Base-by-base conservation (phyloP, 345 rosid genomes). In the Corchorus capsularis region DNA sequence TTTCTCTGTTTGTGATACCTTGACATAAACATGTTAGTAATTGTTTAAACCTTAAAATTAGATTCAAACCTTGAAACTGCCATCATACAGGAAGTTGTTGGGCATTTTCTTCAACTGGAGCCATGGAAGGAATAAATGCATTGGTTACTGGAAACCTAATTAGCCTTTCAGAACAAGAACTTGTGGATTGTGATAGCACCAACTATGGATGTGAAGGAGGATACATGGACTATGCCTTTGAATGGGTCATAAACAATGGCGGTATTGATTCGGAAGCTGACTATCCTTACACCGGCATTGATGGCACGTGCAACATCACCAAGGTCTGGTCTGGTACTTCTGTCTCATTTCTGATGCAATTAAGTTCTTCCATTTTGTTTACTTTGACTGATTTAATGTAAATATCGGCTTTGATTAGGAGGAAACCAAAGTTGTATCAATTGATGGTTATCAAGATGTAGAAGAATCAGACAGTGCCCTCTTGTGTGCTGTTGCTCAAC, bases 131-230 rank as follows among this genome's bases (percentile, higher is more conserved):
- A 45, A 86, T 91, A 60, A 89, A 88, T 73, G 93, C 92, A 37
- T 78, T 91, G 35, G 87, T 75, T 34, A 85, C 83, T 0, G 89
- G 91, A 46, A 83, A 88, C 79, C 89, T 91, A 0, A 13, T 86
- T 50, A 89, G 92, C 87, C 88, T 91, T 12, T 91, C 93, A 3
- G 92, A 91, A 59, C 92, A 91, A 79, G 96, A 91, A 62, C 93
- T 91, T 6, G 85, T 91, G 17, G 89, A 87, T 72, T 91, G 96
- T 64, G 96, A 91, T 70, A 67, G 77, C 22, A 88, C 86, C 64
- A 85, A 88, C 63, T 3, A 86, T 0, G 96, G 96, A 14, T 91
- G 96, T n/a, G 93, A 89, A 0, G 96, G 96, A 34, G 96, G 93
- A 39, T 82, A 91, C 61, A 85, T 91, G 96, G 92, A 89, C 77